Base-by-base conservation (phyloP, 495 filamentous ascomycete species). In the Penicillium parvum region DNA sequence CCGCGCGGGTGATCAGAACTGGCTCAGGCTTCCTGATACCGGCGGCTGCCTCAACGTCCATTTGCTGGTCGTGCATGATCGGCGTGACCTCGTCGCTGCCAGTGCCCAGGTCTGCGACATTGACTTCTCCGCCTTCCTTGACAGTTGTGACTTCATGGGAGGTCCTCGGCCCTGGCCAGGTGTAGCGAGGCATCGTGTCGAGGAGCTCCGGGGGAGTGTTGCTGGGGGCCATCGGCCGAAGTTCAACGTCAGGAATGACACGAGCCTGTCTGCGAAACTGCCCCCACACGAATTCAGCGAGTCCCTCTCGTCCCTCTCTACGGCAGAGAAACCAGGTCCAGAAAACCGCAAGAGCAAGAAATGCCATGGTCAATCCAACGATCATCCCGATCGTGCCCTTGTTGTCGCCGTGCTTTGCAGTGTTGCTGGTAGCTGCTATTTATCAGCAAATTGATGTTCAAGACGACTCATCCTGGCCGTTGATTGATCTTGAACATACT, bases 221-320 rank as follows among this genome's bases (percentile, higher is more conserved):
- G 10, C 89, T 57, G 9, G 79, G 72, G 48, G 84, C 87, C 53
- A 95, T 84, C 6, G 88, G 89, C 38, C 92, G 65, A 1, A 74
- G 75, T 55, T 95, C 90, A 1, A 95, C 64, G 53, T 94, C 84
- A 7, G n/a, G n/a, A n/a, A n/a, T n/a, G n/a, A n/a, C n/a, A n/a
- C n/a, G n/a, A n/a, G n/a, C n/a, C n/a, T n/a, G n/a, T n/a, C n/a
- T n/a, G n/a, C n/a, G n/a, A n/a, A n/a, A n/a, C n/a, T n/a, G n/a
- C n/a, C n/a, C n/a, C n/a, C n/a, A n/a, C n/a, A n/a, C n/a, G n/a
- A n/a, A n/a, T n/a, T n/a, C n/a, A n/a, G n/a, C n/a, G n/a, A n/a
- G n/a, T n/a, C n/a, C n/a, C n/a, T n/a, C n/a, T n/a, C n/a, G n/a
- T n/a, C n/a, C n/a, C n/a, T n/a, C n/a, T n/a, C n/a, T n/a, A n/a